A percentile compares a stretch with the other conserved stretches of the same genome.
Conservation (phyloP, 1,284 basidiomycete genomes). For the Puccinia triticina region DNA sequence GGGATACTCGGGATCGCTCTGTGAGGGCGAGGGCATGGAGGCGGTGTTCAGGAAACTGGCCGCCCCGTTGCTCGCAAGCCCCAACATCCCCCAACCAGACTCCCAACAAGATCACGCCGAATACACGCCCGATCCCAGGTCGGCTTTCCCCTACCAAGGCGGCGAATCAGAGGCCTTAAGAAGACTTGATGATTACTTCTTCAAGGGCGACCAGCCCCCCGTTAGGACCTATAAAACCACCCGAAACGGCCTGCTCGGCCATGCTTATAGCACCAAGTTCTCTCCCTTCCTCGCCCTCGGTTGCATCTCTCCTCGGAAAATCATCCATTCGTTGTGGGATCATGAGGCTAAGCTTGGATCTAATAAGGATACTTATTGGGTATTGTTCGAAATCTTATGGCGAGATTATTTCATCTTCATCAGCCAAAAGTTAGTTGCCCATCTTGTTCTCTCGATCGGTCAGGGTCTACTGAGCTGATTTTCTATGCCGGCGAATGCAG, state of each 20-base stretch:
- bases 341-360: conserved; percentile 60
- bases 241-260: conserved; percentile 65
- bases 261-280: conserved; percentile 66
- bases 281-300: conserved; percentile 64
- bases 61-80: conserved; percentile 56
- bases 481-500: conserved; percentile 53
- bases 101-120: conserved; percentile 50
- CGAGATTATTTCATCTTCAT: conserved; percentile 66
- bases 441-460: neutral
- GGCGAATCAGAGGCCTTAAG: conserved; percentile 62
- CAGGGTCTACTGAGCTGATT: neutral
- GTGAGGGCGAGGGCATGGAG: conserved; percentile 52
- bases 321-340: conserved; percentile 60
- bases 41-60: conserved; percentile 56
- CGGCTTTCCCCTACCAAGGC: conserved; percentile 63
- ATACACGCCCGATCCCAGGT: conserved; percentile 53
- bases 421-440: conserved; percentile 57
- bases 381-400: conserved; percentile 66
- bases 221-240: conserved; percentile 65
- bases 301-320: conserved; percentile 63
- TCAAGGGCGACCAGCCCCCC: conserved; percentile 58
- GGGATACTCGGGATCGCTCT: conserved; percentile 47
- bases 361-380: conserved; percentile 63
- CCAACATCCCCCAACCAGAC: conserved; percentile 57
- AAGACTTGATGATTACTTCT: conserved; percentile 62